Conservation (phyloP, 257 asterid species). For the Solanum sejunctum region DNA sequence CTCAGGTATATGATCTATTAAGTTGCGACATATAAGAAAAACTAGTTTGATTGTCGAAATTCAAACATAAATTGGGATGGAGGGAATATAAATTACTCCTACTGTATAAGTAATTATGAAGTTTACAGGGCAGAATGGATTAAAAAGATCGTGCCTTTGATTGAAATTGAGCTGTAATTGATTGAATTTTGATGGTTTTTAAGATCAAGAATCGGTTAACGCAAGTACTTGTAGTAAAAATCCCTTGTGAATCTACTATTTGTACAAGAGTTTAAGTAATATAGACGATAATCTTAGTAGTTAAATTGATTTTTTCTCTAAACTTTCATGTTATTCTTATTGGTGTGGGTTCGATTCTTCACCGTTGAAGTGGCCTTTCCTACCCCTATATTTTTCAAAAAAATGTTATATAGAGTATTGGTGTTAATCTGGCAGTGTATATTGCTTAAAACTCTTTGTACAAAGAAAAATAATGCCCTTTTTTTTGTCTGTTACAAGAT, state of each 20-base stretch:
- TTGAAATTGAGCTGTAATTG: not conserved
- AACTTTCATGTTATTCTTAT: no score
- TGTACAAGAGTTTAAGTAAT: not conserved
- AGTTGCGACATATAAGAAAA: not conserved
- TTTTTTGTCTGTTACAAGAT: not conserved
- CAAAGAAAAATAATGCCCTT: not conserved
- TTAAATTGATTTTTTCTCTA: not conserved
- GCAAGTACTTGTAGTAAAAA: not conserved
- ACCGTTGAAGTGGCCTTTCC: no score
- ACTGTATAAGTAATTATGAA: not conserved
- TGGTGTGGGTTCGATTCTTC: not conserved
- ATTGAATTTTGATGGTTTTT: not conserved
- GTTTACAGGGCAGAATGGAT: not conserved
- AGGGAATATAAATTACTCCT: not conserved
- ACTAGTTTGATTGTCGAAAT: not conserved
- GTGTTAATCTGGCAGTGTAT: not conserved
- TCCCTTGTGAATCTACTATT: not conserved
- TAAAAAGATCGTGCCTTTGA: not conserved
- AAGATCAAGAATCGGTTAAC: not conserved
- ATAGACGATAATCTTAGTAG: not conserved
- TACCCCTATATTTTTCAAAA: no score
- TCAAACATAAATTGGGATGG: not conserved
- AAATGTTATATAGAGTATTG: not conserved
- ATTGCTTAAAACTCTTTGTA: not conserved
- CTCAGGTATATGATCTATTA: slow-evolving; percentile 34